Evolutionary conservation across 2,329 filamentous ascomycete genomes (phyloP).

Genomic region (Cladosporium sp.): DNA sequence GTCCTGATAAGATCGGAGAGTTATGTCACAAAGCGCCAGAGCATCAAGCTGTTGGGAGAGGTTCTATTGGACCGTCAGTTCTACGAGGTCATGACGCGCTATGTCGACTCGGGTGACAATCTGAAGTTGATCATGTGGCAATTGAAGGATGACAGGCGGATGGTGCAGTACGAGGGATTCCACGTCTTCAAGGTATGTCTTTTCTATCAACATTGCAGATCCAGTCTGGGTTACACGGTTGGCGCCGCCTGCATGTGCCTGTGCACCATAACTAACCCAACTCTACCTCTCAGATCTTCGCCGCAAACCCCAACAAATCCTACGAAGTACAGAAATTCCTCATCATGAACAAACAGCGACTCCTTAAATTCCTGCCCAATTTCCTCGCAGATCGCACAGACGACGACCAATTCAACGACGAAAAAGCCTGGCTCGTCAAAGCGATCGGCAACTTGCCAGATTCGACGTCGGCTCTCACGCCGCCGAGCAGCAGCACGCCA

Average conservation of each 20-base stretch:
- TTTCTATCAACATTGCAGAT: not conserved
- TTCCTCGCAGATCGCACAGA: conserved; percentile 95
- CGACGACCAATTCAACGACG: conserved; percentile 97
- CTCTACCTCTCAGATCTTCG: conserved; percentile 64
- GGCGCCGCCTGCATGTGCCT: too few relatives aligned
- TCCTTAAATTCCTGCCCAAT: conserved; percentile 81
- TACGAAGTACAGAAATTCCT: conserved; percentile 90
- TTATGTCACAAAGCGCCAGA: conserved; percentile 97
- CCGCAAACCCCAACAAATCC: conserved; percentile 98
- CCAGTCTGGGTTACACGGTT: too few relatives aligned
- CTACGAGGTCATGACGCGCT: conserved; percentile 96
- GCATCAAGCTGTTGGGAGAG: conserved; percentile 94
- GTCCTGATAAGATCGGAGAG: conserved; percentile 85
- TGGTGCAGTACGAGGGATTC: conserved; percentile 99
- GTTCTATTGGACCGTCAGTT: conserved; percentile 92
- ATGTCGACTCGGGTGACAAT: conserved; percentile 91
- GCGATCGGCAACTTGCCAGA: conserved; percentile 59
- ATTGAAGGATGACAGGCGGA: conserved; percentile 89
- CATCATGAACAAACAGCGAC: conserved; percentile 89
- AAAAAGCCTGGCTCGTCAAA: conserved; percentile 94
- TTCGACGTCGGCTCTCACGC: conserved; percentile 22
- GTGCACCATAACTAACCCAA: conserved; percentile 12
- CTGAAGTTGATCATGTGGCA: conserved; percentile 99
- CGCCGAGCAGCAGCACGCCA: conserved; percentile 6
- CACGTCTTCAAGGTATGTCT: conserved; percentile 85